Evolutionary conservation across 2,329 filamentous ascomycete species (phyloP), one percentile per base, ranked within the genome.

Genomic region (Arthroderma sp.): DNA sequence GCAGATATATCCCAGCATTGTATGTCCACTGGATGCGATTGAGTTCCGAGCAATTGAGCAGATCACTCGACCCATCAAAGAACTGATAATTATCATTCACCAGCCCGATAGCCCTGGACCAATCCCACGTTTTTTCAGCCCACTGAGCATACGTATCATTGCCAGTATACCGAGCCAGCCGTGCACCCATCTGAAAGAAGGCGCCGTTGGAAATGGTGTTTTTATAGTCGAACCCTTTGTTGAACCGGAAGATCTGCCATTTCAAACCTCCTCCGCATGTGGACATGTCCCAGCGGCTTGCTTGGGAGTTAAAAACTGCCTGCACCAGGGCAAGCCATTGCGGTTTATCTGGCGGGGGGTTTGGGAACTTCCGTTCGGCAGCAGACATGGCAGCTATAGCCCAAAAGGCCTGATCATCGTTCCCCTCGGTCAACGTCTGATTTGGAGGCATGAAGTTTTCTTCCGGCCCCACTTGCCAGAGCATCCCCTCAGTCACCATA

Each of bases 281-380:
- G 0, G 72, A 66, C 11, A 70, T 73, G 62, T 91, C 84, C 84
- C 87, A 91, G 21, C 87, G 79, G 13, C 70, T 71, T 1, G 80
- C 80, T 67, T 88, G 88, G 58, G 85, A 81, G 73, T 91, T 88
- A 71, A 90, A 93, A 6, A 88, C 85, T 11, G 83, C 84, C 68
- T 88, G 84, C 0, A 79, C 84, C 31, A 91, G 76, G 9, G 84
- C 81, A 8, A 91, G 76, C 85, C 86, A 94, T 60, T 84, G 81
- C 1, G 85, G 82, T 53, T 65, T 70, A 67, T 68, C 72, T 60
- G 70, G 69, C 1, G 65, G 63, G 15, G 68, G 69, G 56, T 71
- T 68, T 7, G 71, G 68, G 54, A 71, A 68, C 23, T 66, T 68
- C 19, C 67, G 66, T 56, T 72, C 70, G 2, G 70, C 70, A 13